Base-by-base conservation (phyloP, 306 rosid genomes). In the Trifolium pratense region DNA sequence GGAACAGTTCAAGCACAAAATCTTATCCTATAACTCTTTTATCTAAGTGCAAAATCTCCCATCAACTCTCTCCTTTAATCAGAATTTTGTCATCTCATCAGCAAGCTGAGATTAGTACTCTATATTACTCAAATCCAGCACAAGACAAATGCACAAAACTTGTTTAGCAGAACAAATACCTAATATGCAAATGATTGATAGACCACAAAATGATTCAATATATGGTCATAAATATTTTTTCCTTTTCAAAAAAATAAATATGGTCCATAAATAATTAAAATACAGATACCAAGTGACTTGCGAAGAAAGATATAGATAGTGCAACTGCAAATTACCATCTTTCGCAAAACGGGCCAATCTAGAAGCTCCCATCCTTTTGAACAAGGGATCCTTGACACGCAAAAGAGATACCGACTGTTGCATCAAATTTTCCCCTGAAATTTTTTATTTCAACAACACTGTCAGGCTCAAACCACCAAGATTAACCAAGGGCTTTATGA, bases 291-390 rank as follows among this genome's bases (percentile, higher is more conserved):
- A 43, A 42, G 65, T 32, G 3, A 56, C 14, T 45, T 15, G 52
- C 3, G 37, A 23, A 43, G 43, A 67, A 17, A 70, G 11, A 51
- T 12, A 53, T 6, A 81, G 66, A 64, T 7, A 76, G 42, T 17
- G 31, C 1, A 63, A 76, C 25, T 17, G 40, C 1, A 63, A 62
- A 5, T 74, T 80, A 91, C 97, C 98, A 83, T 94, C 98, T 7
- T 82, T 73, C 0, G 98, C 97, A 74, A 91, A 89, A 62, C 96
- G 96, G 68, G 95, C 80, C 59, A 91, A 73, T 78, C 97, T 87
- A 68, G 98, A 89, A 34, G 96, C 98, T 76, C 97, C 98, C 92
- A 91, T 89, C 74, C 98, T 87, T 88, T 94, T 91, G 56, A 85
- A 94, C 82, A 91, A 71, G 10, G 98, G 98, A 80, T 94, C 98